phyloP scores from a whole-genome alignment of 257 asterid species.

The Solanum bukasovii region DNA sequence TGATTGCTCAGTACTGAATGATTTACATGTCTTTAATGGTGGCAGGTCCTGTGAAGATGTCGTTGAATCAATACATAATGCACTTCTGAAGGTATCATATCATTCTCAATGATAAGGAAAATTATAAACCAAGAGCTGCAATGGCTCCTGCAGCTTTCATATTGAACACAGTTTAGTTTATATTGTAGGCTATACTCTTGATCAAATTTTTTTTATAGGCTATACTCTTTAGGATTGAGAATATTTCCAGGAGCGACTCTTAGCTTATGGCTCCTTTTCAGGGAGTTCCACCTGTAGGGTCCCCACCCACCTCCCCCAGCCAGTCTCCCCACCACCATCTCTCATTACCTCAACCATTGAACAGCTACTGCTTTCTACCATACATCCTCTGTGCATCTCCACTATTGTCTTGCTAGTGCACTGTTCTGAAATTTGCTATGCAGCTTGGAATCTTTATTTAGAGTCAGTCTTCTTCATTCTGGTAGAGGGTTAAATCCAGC shows the following conservation, averaged over 20 bases:
- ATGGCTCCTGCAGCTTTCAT: not conserved
- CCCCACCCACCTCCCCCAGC: not conserved
- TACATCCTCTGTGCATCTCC: not conserved
- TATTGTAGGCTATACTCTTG: not conserved
- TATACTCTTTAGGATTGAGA: not conserved
- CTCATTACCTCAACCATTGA: not conserved
- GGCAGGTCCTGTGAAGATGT: slow-evolving; percentile 91
- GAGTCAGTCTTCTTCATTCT: not conserved
- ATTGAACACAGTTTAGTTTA: not conserved
- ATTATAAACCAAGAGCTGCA: slow-evolving; percentile 2
- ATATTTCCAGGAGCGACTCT: not conserved
- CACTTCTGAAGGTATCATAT: slow-evolving; percentile 71
- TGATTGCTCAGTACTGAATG: not conserved
- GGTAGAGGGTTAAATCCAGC: not conserved
- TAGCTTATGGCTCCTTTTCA: not conserved
- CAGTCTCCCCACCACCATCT: not conserved
- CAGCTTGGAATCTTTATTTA: not conserved
- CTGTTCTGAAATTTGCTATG: not conserved
- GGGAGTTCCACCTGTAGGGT: not conserved
- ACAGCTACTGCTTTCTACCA: not conserved
- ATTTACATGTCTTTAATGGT: slow-evolving; percentile 9
- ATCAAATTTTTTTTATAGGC: not conserved
- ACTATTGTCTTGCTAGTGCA: not conserved
- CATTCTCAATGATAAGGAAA: slow-evolving; percentile 1
- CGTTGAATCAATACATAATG: slow-evolving; percentile 76